Base-by-base conservation (phyloP, 257 asterid genomes). In the Salvia splendens region DNA sequence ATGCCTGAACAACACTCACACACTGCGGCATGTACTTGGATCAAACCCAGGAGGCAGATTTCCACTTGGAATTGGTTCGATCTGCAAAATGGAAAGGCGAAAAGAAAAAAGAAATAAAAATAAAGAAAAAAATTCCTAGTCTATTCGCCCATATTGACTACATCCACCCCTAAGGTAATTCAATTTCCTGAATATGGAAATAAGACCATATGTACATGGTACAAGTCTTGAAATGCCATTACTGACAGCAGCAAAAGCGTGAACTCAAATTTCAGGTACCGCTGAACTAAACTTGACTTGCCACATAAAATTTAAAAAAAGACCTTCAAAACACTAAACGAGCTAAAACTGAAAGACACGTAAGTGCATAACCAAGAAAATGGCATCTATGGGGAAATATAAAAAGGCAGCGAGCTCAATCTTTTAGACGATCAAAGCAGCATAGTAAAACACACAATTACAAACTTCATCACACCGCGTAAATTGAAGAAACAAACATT, bases 21-120 rank as follows among this genome's bases (percentile, higher is more conserved):
- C 99, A 79, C 96, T 94, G 89, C 97, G 95, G 95, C 97, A 90
- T 73, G 99, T 82, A 82, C 82, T 88, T 83, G 97, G 96, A 85
- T 94, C 97, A 82, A 94, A 94, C 75, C 99, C 96, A 79, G 99
- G 97, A 86, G 99, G 99, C 79, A 94, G 87, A 88, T 94, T 94
- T 82, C 99, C 99, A 91, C 97, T 94, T 83, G 96, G 95, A 73
- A 94, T 85, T 72, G 98, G 98, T 83, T 92, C 96, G 80, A 92
- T 86, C 99, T 94, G 97, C 95, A 88, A 80, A 81, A 81, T 62
- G 74, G 53, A 75, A 79, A 73, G 54, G 70, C 55, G 79, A 52
- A 64, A 72, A 57, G 64, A 16, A 58, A 70, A 52, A 77, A 59
- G 57, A 81, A 72, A 78, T 49, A 74, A 80, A 82, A 75, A 81